phyloP scores from a whole-genome alignment of 495 filamentous ascomycete species.

The Tirmania nivea region DNA sequence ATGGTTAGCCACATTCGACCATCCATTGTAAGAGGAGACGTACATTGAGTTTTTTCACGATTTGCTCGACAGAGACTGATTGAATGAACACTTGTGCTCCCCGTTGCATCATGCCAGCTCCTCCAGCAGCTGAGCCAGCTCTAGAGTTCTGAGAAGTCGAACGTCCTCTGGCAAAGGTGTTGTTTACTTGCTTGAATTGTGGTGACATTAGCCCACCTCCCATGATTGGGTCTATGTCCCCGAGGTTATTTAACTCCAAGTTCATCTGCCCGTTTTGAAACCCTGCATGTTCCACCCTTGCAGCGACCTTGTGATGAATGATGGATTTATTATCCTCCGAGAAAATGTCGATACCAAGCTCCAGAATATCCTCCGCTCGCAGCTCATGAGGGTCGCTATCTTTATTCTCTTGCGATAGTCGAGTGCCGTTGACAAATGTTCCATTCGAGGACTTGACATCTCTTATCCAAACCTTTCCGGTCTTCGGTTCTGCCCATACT shows the following conservation, averaged over 20 bases:
- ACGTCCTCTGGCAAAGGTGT: neutral
- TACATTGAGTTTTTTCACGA: slow-evolving; percentile 84
- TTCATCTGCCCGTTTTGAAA: slow-evolving; percentile 27
- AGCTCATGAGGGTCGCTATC: slow-evolving; percentile 90
- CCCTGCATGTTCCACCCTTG: slow-evolving; percentile 87
- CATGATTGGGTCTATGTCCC: slow-evolving; percentile 54
- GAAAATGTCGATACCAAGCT: slow-evolving; percentile 93
- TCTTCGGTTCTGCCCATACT: slow-evolving; percentile 66
- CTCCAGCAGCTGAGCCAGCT: slow-evolving; percentile 21
- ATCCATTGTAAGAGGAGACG: slow-evolving; percentile 20
- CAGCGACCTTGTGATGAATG: slow-evolving; percentile 92
- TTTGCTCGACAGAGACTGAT: slow-evolving; percentile 77
- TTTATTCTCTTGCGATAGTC: slow-evolving; percentile 74
- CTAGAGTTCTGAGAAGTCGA: slow-evolving; percentile 18
- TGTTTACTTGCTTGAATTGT: neutral
- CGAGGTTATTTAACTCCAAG: slow-evolving; percentile 61
- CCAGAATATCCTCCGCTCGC: slow-evolving; percentile 65
- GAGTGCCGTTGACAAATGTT: slow-evolving; percentile 86
- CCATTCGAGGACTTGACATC: slow-evolving; percentile 98
- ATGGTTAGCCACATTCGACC: slow-evolving; percentile 2
- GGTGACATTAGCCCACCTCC: slow-evolving; percentile 14
- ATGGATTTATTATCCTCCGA: slow-evolving; percentile 95
- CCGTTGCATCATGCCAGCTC: slow-evolving; percentile 29
- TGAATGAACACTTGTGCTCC: slow-evolving; percentile 61
- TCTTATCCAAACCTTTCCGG: slow-evolving; percentile 79